A percentile compares a stretch with the other conserved stretches of the same genome.
phyloP scores from a whole-genome alignment of 306 rosid genomes.

The Trifolium pratense region DNA sequence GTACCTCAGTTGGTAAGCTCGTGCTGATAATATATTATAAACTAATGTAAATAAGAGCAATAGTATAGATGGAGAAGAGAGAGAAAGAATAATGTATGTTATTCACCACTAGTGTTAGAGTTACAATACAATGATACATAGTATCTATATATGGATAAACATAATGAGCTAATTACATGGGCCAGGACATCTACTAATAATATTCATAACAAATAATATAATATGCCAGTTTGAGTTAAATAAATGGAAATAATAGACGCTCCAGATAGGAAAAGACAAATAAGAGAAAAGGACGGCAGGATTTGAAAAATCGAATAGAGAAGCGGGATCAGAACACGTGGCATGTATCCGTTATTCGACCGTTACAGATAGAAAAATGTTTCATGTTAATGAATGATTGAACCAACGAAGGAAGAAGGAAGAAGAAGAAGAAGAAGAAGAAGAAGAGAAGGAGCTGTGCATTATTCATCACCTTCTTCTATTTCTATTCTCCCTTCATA shows the following conservation, averaged over 20 bases:
- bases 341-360: conserved; percentile 70
- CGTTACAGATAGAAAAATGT: conserved; percentile 60
- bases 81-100: too few relatives aligned
- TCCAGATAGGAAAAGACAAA: neutral
- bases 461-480: neutral
- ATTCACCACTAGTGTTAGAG: too few relatives aligned
- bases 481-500: neutral
- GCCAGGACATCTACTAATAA: too few relatives aligned
- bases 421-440: conserved; percentile 22
- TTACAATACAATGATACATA: too few relatives aligned
- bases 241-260: neutral
- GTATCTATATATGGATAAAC: too few relatives aligned
- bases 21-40: too few relatives aligned
- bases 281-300: neutral
- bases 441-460: neutral
- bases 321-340: conserved; percentile 62
- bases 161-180: too few relatives aligned
- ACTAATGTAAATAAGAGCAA: too few relatives aligned
- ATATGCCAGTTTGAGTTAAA: too few relatives aligned
- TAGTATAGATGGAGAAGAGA: too few relatives aligned
- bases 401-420: neutral
- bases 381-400: neutral
- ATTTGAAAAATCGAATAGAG: conserved; percentile 37
- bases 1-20: too few relatives aligned
- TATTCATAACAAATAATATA: too few relatives aligned